Percentiles rank a stretch among this genome's conserved stretches.
Conservation (phyloP, 2,329 filamentous ascomycete species). For the Calonectria hawksworthii region DNA sequence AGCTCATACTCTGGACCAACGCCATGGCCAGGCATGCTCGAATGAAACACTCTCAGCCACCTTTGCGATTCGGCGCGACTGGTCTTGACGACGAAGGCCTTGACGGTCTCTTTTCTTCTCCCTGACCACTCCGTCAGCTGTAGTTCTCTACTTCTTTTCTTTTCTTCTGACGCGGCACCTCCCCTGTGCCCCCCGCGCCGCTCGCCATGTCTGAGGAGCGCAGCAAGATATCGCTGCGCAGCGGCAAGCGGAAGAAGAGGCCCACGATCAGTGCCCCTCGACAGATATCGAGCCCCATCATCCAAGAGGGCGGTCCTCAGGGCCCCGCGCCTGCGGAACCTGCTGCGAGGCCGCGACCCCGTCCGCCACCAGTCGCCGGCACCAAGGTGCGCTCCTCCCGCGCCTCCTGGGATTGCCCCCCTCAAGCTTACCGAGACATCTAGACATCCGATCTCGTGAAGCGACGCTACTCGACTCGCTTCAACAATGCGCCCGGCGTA, state of each 20-base stretch:
- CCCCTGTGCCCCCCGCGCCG: background rate
- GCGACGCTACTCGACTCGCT: constrained; percentile 92
- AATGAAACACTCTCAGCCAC: constrained; percentile 27
- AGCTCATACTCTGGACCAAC: constrained; percentile 23
- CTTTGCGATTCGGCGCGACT: constrained; percentile 6
- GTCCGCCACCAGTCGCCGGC: constrained; percentile 65
- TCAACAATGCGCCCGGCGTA: constrained; percentile 81
- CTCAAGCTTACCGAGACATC: constrained; percentile 35
- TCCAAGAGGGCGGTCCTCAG: constrained; percentile 61
- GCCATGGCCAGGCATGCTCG: constrained; percentile 31
- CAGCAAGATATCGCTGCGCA: constrained; percentile 74
- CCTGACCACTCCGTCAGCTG: background rate
- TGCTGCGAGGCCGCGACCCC: constrained; percentile 56
- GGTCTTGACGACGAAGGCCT: constrained; percentile 17
- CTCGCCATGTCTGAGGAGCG: constrained; percentile 72
- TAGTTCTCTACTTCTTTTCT: background rate
- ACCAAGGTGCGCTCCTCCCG: constrained; percentile 64
- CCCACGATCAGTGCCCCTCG: constrained; percentile 73
- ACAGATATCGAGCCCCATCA: constrained; percentile 74
- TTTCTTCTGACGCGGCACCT: constrained; percentile 3
- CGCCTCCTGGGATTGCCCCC: constrained; percentile 20
- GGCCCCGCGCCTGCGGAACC: constrained; percentile 42
- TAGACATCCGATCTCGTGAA: constrained; percentile 89
- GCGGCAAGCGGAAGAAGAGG: constrained; percentile 73
- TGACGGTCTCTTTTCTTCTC: constrained; percentile 10